Evolutionary conservation across 2,329 filamentous ascomycete species (phyloP), one percentile per base, ranked within the genome.

Genomic region (Ilyonectria sp.): DNA sequence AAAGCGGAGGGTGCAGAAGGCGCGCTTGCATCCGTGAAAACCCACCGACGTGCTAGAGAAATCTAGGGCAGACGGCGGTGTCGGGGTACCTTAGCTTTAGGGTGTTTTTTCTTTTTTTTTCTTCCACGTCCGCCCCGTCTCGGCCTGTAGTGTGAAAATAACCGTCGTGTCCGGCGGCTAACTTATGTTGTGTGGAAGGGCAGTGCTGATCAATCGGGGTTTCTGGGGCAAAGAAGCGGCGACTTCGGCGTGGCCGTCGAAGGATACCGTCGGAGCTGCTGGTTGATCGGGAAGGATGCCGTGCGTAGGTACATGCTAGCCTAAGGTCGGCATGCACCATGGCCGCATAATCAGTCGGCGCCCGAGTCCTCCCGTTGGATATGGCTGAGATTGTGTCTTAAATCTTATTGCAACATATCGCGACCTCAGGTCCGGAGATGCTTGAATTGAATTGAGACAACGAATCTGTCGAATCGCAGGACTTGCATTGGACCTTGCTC

Each of bases 391-490:
- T 21, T 52, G 26, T n/a, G 29, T 31, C 49, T 52, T 19, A 52
- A 33, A n/a, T 19, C 29, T 11, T 52, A 29, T 52, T 55, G 17
- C 33, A 37, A 21, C 31, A 40, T 4, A 29, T 19, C 19, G 43
- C 26, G 44, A 33, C 31, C 31, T 33, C 31, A 60, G 35, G 33
- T 62, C 61, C 54, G 67, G 70, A 66, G 63, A 59, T 44, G 53
- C 53, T 60, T 44, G 46, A 56, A 55, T 55, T 53, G 49, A 55
- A 50, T 50, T n/a, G n/a, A 63, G 35, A 61, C 44, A 65, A 50
- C 53, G 64, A 61, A 71, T 75, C 49, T 70, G 71, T 65, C 70
- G 73, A 74, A 75, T 74, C 49, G 62, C 44, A 55, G 73, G 40
- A 53, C 65, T 71, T 23, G 66, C 52, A 69, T 62, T 64, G 55